Percentiles rank a stretch among this genome's conserved stretches.
Evolutionary conservation across 306 rosid genomes (phyloP).

Genomic region (Acacia confusa): DNA sequence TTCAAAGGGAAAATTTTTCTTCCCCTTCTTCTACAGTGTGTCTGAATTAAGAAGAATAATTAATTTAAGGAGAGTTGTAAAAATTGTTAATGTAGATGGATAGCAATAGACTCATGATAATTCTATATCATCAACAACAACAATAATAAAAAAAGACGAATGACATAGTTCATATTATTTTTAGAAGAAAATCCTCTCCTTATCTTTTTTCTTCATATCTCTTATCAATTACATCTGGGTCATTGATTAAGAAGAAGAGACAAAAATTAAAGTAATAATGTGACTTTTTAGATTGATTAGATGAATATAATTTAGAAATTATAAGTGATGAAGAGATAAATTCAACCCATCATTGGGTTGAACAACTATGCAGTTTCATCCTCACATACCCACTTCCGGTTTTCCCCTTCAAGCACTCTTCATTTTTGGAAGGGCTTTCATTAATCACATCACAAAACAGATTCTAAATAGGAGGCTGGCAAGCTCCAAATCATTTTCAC

Average conservation of each 20-base stretch:
- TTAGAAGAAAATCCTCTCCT: too few relatives aligned
- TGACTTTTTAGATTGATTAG: too few relatives aligned
- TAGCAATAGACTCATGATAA: neutral
- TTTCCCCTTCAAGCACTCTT: neutral
- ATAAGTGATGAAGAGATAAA: too few relatives aligned
- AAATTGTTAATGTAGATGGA: neutral
- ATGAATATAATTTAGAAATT: too few relatives aligned
- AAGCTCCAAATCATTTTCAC: conserved; percentile 1
- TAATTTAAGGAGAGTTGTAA: neutral
- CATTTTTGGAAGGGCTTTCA: neutral
- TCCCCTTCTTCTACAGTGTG: neutral
- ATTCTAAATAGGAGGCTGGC: conserved; percentile 3
- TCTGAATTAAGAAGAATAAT: neutral
- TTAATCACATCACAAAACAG: neutral
- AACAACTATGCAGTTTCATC: neutral
- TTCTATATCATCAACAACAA: neutral
- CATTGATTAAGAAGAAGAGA: too few relatives aligned
- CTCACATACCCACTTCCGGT: neutral
- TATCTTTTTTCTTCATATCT: too few relatives aligned
- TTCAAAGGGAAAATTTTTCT: neutral
- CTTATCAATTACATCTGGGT: too few relatives aligned
- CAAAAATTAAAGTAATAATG: too few relatives aligned
- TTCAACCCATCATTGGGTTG: too few relatives aligned
- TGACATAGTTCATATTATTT: neutral
- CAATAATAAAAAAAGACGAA: neutral